A percentile compares a stretch with the other conserved stretches of the same genome.
phyloP scores from a whole-genome alignment of 306 rosid species.

The Vachellia collinsii region DNA sequence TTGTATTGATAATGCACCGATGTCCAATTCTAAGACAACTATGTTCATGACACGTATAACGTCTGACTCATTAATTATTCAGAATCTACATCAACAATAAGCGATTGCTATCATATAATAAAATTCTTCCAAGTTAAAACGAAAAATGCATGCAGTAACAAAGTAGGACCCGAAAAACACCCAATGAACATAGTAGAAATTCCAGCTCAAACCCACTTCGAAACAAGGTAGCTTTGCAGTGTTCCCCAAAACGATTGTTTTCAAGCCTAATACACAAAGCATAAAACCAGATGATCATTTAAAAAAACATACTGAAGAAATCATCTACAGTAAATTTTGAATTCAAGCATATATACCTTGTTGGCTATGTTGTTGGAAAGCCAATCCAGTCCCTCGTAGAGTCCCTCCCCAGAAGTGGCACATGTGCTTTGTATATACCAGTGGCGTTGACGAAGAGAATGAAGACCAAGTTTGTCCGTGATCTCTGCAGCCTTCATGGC shows the following conservation, averaged over 20 bases:
- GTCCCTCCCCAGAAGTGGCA: constrained; percentile 66
- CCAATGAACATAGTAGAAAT: constrained; percentile 2
- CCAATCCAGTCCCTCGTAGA: constrained; percentile 60
- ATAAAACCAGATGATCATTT: not conserved
- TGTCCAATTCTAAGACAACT: not conserved
- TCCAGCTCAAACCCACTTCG: not conserved
- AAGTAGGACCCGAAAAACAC: not conserved
- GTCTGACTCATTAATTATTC: constrained; percentile 18
- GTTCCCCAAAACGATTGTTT: constrained; percentile 7
- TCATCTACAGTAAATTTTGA: not conserved
- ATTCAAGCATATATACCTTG: constrained; percentile 40
- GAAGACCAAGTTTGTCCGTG: constrained; percentile 58
- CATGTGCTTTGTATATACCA: constrained; percentile 63
- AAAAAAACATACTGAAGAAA: not conserved
- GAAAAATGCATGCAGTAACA: not conserved
- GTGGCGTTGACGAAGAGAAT: constrained; percentile 68
- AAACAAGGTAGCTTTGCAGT: not conserved
- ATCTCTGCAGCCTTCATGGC: constrained; percentile 69
- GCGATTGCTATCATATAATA: constrained; percentile 1
- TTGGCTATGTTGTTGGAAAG: constrained; percentile 63
- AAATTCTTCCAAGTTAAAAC: constrained; percentile 3
- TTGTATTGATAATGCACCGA: constrained; percentile 5
- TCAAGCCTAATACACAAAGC: constrained; percentile 3
- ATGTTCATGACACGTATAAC: not conserved
- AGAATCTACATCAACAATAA: constrained; percentile 18